phyloP scores from a whole-genome alignment of 2,329 filamentous ascomycete genomes.

The Drechslerella coelobrocha region DNA sequence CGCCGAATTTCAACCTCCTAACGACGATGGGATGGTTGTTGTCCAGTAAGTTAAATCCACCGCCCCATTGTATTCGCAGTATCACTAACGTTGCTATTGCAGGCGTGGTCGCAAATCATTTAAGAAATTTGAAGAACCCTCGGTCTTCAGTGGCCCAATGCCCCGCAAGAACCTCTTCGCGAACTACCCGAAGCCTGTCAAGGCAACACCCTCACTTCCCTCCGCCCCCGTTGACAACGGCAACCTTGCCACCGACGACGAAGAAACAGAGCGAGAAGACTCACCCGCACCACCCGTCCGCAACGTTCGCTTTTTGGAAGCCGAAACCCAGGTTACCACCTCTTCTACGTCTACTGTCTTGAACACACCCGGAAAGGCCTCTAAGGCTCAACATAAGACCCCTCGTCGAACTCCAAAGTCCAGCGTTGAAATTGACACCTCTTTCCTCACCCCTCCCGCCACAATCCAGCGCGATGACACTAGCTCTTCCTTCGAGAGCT shows the following conservation, averaged over 20 bases:
- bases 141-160: conserved; percentile 24
- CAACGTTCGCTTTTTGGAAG: conserved; percentile 44
- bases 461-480: conserved; percentile 35
- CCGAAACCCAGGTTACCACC: conserved; percentile 4
- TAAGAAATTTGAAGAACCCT: conserved; percentile 27
- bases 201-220: conserved; percentile 2
- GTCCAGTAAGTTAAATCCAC: conserved; percentile 33
- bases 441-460: conserved; percentile 39
- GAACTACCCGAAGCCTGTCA: conserved; percentile 5
- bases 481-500: conserved; percentile 9
- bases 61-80: background rate
- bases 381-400: conserved; percentile 24
- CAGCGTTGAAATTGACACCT: conserved; percentile 27
- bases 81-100: conserved; percentile 13
- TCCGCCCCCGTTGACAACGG: conserved; percentile 2
- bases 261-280: conserved; percentile 47
- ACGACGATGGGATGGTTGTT: conserved; percentile 34
- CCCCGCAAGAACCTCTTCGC: conserved; percentile 47
- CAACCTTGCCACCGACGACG: conserved; percentile 39
- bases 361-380: conserved; percentile 25
- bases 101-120: conserved; percentile 33
- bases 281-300: conserved; percentile 31
- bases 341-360: conserved; percentile 7
- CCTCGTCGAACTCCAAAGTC: conserved; percentile 27
- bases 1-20: conserved; percentile 15